Evolutionary conservation across 495 filamentous ascomycete genomes (phyloP).

Genomic region (Daldinia caldariorum): DNA sequence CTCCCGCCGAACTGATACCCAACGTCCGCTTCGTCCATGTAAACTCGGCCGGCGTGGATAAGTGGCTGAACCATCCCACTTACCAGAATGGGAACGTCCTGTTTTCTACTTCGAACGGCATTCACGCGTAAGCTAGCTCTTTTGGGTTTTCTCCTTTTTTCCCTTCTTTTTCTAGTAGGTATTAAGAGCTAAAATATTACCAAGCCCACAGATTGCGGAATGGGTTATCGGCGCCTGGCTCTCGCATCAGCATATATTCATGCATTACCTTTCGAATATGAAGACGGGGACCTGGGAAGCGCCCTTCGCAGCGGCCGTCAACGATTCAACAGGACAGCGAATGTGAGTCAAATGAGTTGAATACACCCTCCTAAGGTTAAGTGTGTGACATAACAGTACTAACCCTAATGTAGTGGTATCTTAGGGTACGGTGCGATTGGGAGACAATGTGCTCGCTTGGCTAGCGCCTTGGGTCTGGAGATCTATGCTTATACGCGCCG

Average conservation of each 20-base stretch:
- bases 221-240: slow-evolving; percentile 57
- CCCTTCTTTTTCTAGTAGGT: background rate
- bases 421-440: slow-evolving; percentile 62
- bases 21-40: slow-evolving; percentile 50
- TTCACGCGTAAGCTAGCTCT: slow-evolving; percentile 31
- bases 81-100: slow-evolving; percentile 45
- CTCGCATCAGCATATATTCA: slow-evolving; percentile 47
- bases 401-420: slow-evolving; percentile 44
- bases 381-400: background rate
- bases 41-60: slow-evolving; percentile 47
- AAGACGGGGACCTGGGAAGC: slow-evolving; percentile 37
- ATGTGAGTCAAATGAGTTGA: slow-evolving; percentile 40
- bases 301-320: slow-evolving; percentile 18
- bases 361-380: background rate
- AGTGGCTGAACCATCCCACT: slow-evolving; percentile 43
- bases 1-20: slow-evolving; percentile 39
- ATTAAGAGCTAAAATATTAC: background rate
- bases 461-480: slow-evolving; percentile 75
- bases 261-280: slow-evolving; percentile 29
- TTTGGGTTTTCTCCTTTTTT: background rate
- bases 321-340: slow-evolving; percentile 48
- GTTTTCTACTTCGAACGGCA: slow-evolving; percentile 49
- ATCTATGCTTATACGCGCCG: slow-evolving; percentile 81
- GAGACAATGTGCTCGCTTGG: slow-evolving; percentile 73
- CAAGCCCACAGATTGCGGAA: slow-evolving; percentile 56